Base-by-base conservation (phyloP, 495 filamentous ascomycete genomes). In the Penicillium soppii region DNA sequence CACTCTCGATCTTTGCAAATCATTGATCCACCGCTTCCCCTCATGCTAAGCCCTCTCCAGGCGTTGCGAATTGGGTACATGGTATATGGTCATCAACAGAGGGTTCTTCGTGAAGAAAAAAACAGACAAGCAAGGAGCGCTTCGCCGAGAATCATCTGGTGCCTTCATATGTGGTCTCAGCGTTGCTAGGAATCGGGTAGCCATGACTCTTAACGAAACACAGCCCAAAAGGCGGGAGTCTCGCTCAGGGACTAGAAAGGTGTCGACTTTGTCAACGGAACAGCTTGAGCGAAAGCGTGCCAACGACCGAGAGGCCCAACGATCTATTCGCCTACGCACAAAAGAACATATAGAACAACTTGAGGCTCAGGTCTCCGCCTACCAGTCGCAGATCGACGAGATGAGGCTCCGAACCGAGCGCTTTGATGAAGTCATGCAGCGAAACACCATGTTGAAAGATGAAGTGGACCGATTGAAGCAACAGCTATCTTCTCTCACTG, bases 251-350 rank as follows among this genome's bases (percentile, higher is more conserved):
- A 80, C 80, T 22, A 71, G 83, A 49, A 84, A 78, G 55, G 82
- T 85, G 27, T 73, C 79, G 5, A 76, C 77, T 2, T 65, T 85
- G 42, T 80, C 79, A 5, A 72, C 75, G 20, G 81, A 81, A 35
- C 81, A 85, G 54, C 68, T 85, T 20, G 82, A 85, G 49, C 71
- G 82, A 38, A 85, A 85, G 56, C 76, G 82, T 44, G 81, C 80
- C 42, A 83, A 83, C 61, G 82, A 85, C 53, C 78, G 82, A 38
- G 82, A 85, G 57, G 81, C 82, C 23, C 82, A 85, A 54, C 71
- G 81, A 50, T 79, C 77, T n/a, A 85, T 83, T 52, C 77, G 81
- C 16, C 78, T 81, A 51, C 66, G 81, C 40, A 83, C 78, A 23
- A 83, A 79, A 44, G 78, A 80, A 43, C 79, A 80, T 56, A 83